Base-by-base conservation (phyloP, 75 land plant species). In the Larix kaempferi region DNA sequence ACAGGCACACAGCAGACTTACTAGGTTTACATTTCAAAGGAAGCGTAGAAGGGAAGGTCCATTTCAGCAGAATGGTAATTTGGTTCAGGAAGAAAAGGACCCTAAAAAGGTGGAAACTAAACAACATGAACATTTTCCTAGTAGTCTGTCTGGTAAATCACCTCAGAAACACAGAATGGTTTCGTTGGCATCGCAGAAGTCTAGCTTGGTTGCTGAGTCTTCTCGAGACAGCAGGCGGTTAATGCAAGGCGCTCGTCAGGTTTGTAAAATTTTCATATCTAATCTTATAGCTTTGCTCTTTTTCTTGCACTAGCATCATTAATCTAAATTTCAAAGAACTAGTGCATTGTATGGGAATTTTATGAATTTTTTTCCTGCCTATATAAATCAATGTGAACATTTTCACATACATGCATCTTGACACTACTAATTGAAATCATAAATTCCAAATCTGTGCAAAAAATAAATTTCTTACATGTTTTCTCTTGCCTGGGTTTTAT, bases 201-300 rank as follows among this genome's bases (percentile, higher is more conserved):
- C 78, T 44, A 77, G 62, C 56, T 59, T 78, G 59, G 49, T 82
- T 49, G 77, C 56, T 13, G 89, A 87, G 52, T 85, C 89, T 44
- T 74, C 94, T 52, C 79, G 88, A 12, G 84, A 85, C 56, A 91
- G 80, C 60, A 80, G 91, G 29, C 77, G 89, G 67, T 73, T 89
- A 59, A 84, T 84, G 74, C 88, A 87, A 74, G 91, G 86, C 72
- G 94, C 94, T 74, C 88, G 84, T 69, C 94, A 91, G 94, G 94
- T 91, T 55, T 54, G 90, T 33, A 33, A 66, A 33, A 5, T 15
- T 65, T 6, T 33, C 5, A 16, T 33, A 35, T 66, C 17, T 27
- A 66, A 39, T 35, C 44, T 29, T 29, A 29, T 29, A 29, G 33
- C 33, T 29, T 29, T 29, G 33, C 33, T 29, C 21, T 26, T 35